Base-by-base conservation (phyloP, 345 rosid genomes). In the Eucalyptus polyanthemos region DNA sequence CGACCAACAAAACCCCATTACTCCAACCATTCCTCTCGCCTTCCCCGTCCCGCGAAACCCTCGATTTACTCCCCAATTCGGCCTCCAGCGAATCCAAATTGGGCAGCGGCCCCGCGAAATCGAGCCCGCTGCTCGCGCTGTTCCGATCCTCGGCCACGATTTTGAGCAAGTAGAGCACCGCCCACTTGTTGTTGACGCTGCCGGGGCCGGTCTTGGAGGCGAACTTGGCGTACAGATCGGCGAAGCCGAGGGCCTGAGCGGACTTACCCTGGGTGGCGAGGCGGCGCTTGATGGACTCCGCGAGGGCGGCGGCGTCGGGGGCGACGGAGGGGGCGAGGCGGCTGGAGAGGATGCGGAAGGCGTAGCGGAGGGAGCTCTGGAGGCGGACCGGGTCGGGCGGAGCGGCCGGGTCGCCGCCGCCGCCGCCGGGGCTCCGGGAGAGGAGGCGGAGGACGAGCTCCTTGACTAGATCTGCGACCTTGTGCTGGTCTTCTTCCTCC, bases 231-330 rank as follows among this genome's bases (percentile, higher is more conserved):
- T 91, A 97, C 58, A 97, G 95, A 92, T 97, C 99, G 88, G 96
- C 92, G 85, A 98, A 96, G 89, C 96, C 88, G 90, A 97, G 99
- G 50, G 99, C 99, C 72, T 94, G 94, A 17, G 99, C 95, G 91
- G 99, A 97, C 91, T 94, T 96, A 93, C 99, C 99, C 24, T 91
- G 96, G 87, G 96, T 93, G 88, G 99, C 99, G 87, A 98, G 99
- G 34, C 96, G 96, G 89, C 99, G 99, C 92, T 96, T 97, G 93
- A 98, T 93, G 49, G 99, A 97, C 92, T 97, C 99, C 9, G 99
- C 96, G 88, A 96, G 92, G 49, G 99, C 96, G 87, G 95, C 92
- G 22, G 98, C 95, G 89, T 97, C 99, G 29, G 97, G 96, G 45
- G 94, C 91, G 80, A 95, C 92, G 50, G 99, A 96, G 34, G 99